These are phyloP conservation scores for Didymella keratinophila DNA, from an alignment of 2,329 filamentous ascomycete species.

Conservation along the genomic window DNA sequence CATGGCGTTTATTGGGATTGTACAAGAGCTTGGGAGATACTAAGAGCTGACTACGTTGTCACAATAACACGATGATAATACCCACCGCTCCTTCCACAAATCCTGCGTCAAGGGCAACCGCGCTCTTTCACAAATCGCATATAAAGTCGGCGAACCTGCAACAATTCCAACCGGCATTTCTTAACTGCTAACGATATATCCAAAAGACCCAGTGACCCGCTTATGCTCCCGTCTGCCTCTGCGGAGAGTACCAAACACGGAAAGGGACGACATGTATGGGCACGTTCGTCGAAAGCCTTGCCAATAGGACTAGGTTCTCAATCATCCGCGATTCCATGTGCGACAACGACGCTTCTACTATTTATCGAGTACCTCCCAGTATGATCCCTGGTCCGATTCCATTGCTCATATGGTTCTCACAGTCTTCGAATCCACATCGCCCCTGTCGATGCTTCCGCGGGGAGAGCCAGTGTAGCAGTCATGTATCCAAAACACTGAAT, in stretches of 20 bases:
- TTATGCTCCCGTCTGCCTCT: not conserved
- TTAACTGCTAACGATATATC: no score
- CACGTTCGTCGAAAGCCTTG: no score
- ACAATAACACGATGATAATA: conserved; percentile 6
- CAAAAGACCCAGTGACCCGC: no score
- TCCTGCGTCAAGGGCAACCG: not conserved
- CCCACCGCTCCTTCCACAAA: conserved; percentile 2
- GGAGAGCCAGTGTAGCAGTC: no score
- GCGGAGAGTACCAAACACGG: not conserved
- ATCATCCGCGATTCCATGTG: not conserved
- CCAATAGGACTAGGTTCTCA: no score
- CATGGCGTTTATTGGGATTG: conserved; percentile 30
- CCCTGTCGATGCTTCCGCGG: no score
- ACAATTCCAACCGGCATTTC: not conserved
- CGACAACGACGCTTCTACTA: not conserved
- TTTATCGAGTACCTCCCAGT: not conserved
- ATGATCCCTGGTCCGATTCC: not conserved
- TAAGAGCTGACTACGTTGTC: not conserved
- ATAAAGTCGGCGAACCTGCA: not conserved
- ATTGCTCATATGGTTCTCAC: no score
- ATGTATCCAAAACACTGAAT: no score
- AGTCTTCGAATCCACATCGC: no score
- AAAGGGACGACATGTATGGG: no score
- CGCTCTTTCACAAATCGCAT: not conserved
- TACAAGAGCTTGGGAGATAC: not conserved